Conservation (phyloP, 2,329 filamentous ascomycete genomes). For the Sclerotiophoma versabilis region DNA sequence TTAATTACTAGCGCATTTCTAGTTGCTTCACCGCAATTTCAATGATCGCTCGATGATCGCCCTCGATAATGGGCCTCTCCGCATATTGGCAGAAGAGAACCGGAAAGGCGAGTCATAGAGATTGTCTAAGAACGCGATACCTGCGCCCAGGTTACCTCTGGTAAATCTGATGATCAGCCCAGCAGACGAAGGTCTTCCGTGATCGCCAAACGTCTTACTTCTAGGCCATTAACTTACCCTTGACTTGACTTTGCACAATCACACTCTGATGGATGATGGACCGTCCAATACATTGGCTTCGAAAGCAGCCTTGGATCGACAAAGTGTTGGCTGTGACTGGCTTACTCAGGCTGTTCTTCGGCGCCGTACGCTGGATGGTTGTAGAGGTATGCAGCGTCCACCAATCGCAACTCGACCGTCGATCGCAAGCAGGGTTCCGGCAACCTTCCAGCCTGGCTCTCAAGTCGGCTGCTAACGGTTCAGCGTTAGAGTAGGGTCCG, state of each 20-base stretch:
- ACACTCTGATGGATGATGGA: background rate
- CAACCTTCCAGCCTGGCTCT: background rate
- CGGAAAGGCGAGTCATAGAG: constrained; percentile 8
- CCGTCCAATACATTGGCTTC: background rate
- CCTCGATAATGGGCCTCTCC: constrained; percentile 1
- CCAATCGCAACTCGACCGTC: constrained; percentile 5
- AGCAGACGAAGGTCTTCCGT: background rate
- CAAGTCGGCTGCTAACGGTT: constrained; percentile 10
- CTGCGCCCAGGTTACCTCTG: background rate
- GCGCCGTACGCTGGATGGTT: background rate
- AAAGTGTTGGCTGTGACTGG: background rate
- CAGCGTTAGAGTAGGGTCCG: constrained; percentile 8
- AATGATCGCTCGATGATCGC: background rate
- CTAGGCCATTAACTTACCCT: background rate
- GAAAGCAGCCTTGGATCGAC: constrained; percentile 3
- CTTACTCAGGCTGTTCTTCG: constrained; percentile 1
- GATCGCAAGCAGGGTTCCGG: constrained; percentile 6
- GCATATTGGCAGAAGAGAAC: background rate
- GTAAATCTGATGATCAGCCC: constrained; percentile 7
- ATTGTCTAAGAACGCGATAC: background rate
- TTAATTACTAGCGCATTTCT: constrained; percentile 4
- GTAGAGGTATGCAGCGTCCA: background rate
- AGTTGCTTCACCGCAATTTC: constrained; percentile 11
- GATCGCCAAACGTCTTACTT: background rate
- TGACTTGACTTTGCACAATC: background rate